Evolutionary conservation across 2,329 filamentous ascomycete species (phyloP).

Genomic region (Lecanicillium sp.): DNA sequence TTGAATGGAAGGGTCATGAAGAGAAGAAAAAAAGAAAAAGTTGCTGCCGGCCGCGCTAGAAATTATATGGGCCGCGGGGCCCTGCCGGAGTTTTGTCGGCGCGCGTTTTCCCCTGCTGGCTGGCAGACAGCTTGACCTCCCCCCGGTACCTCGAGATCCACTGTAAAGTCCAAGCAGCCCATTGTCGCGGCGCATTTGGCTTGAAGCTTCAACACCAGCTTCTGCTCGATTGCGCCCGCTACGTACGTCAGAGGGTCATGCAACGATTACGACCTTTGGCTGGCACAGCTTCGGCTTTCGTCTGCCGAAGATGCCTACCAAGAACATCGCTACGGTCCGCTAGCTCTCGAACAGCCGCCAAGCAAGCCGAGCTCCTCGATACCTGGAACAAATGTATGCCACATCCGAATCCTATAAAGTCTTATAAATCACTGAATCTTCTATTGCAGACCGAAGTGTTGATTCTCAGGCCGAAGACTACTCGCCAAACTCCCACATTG

Average conservation of each 20-base stretch:
- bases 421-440: neutral
- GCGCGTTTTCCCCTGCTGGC: slow-evolving; percentile 5
- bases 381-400: slow-evolving; percentile 28
- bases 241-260: neutral
- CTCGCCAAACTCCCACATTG: slow-evolving; percentile 42
- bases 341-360: slow-evolving; percentile 13
- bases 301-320: slow-evolving; percentile 2
- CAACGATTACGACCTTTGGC: neutral
- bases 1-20: slow-evolving; percentile 99
- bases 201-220: neutral
- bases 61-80: slow-evolving; percentile 30
- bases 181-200: neutral
- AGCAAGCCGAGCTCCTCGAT: slow-evolving; percentile 21
- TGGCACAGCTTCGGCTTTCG: neutral
- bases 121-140: too few relatives aligned
- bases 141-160: too few relatives aligned
- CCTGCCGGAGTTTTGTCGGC: slow-evolving; percentile 25
- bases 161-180: slow-evolving; percentile 10
- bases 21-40: slow-evolving; percentile 43
- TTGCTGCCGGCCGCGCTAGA: slow-evolving; percentile 23
- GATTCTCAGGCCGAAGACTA: slow-evolving; percentile 19
- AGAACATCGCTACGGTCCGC: neutral
- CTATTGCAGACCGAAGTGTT: slow-evolving; percentile 23
- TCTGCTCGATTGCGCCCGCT: neutral
- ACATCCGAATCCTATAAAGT: neutral